Evolutionary conservation across 495 filamentous ascomycete species (phyloP).

Genomic region (Tuber aestivum): DNA sequence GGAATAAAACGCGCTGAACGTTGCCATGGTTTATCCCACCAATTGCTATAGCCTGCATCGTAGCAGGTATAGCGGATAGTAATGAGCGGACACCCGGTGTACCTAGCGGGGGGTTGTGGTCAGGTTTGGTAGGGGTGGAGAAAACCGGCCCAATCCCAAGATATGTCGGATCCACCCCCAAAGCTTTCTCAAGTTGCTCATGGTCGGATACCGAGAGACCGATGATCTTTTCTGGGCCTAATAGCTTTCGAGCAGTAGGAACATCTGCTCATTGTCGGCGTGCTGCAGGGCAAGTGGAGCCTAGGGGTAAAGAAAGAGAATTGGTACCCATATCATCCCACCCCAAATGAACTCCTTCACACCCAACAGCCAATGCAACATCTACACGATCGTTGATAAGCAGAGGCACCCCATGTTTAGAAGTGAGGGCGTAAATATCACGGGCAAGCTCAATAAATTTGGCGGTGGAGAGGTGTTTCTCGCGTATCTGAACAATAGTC

Average conservation of each 20-base stretch:
- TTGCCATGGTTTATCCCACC: constrained; percentile 82
- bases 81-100: constrained; percentile 20
- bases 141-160: constrained; percentile 83
- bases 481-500: constrained; percentile 81
- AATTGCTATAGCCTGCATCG: constrained; percentile 67
- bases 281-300: constrained; percentile 9
- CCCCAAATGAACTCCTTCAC: constrained; percentile 88
- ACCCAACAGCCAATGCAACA: constrained; percentile 76
- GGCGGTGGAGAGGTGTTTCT: constrained; percentile 76
- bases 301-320: neutral
- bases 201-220: constrained; percentile 44
- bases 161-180: constrained; percentile 56
- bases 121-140: constrained; percentile 61
- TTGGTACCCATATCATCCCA: constrained; percentile 82
- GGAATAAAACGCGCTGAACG: constrained; percentile 63
- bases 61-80: constrained; percentile 22
- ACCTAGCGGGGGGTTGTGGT: constrained; percentile 31
- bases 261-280: constrained; percentile 48
- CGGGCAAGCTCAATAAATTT: constrained; percentile 55
- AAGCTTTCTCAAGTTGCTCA: constrained; percentile 28
- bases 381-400: constrained; percentile 95
- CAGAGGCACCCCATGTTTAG: constrained; percentile 64
- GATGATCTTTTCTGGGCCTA: constrained; percentile 64
- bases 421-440: constrained; percentile 61
- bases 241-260: constrained; percentile 59